These are phyloP conservation scores for Tilletiaria anomala DNA, from an alignment of 1,284 basidiomycete species.

Conservation along the genomic window DNA sequence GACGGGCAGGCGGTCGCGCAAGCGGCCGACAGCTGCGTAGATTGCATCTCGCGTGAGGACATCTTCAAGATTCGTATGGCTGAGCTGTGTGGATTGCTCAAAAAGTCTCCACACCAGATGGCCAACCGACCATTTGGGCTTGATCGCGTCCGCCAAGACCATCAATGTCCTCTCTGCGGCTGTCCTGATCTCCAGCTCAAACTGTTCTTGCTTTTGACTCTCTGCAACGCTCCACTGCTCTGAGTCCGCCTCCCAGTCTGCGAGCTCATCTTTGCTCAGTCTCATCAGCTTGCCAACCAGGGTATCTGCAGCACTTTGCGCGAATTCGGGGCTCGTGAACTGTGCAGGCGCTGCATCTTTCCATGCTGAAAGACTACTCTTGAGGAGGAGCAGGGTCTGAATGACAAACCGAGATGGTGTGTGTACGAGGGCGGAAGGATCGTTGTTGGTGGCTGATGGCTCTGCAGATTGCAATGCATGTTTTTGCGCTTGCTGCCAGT, in stretches of 20 bases:
- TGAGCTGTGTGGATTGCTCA: conserved; percentile 8
- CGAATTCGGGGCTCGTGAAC: conserved; percentile 21
- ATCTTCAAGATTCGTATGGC: conserved; percentile 12
- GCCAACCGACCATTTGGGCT: conserved; percentile 13
- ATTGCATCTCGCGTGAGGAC: conserved; percentile 29
- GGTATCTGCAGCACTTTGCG: conserved; percentile 20
- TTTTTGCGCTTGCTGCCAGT: conserved; percentile 17
- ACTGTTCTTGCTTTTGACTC: conserved; percentile 13
- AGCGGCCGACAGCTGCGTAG: conserved; percentile 27
- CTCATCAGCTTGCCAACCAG: conserved; percentile 25
- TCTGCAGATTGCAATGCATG: neutral
- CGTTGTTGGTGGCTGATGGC: neutral
- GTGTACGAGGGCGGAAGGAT: conserved; percentile 7
- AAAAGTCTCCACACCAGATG: conserved; percentile 25
- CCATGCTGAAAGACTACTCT: conserved; percentile 24
- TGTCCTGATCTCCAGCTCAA: conserved; percentile 31
- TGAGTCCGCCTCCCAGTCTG: conserved; percentile 24
- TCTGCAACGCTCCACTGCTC: conserved; percentile 32
- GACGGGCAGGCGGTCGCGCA: conserved; percentile 18
- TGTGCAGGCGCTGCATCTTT: conserved; percentile 13
- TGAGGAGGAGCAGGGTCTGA: conserved; percentile 27
- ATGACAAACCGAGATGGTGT: conserved; percentile 31
- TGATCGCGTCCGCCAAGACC: conserved; percentile 17
- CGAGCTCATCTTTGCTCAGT: conserved; percentile 24
- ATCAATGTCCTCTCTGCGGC: conserved; percentile 30